Evolutionary conservation across 805 yeast species (phyloP), one percentile per base, ranked within the genome.

Genomic region (Cyberlindnera meyerae): DNA sequence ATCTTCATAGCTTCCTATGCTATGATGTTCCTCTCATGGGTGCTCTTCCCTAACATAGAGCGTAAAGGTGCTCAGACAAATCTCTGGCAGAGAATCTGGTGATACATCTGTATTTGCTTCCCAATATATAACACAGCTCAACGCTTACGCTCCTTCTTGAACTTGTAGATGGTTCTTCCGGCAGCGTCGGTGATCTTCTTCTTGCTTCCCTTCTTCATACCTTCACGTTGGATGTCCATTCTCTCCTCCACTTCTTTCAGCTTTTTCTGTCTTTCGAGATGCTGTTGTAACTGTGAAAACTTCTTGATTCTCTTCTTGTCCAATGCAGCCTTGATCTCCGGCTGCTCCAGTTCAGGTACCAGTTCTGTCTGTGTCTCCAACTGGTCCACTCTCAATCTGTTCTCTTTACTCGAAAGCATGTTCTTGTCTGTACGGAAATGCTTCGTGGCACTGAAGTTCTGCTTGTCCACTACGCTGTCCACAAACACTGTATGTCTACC

Each of bases 401-500:
- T 87, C 55, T 84, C 93, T 42, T 79, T 68, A 48, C 79, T 68
- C 25, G 66, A 57, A 33, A 87, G 54, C 57, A 87, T 60, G 29
- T 73, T 68, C 34, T 69, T 73, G 44, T 80, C 87, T 0, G 96
- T 88, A 33, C 79, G 64, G 62, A 88, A 88, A 58, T 61, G 75
- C 42, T 68, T 64, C 6, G 74, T 86, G 0, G 94, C 76, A 34
- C 71, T 69, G 53, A 87, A 87, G 1, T 56, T 44, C 27, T 72
- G 67, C 56, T 78, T 72, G 34, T 77, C 75, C 27, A 71, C 60
- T 18, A 69, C 68, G 16, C 69, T 59, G 28, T 84, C 93, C 6
- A 88, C 95, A 64, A 88, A 90, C 4, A 89, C 84, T 0, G 89
- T 85, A 58, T 89, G 97, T 24, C 73, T 73, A 2, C 95, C 94